Percentiles rank a stretch among this genome's conserved stretches.
phyloP scores from a whole-genome alignment of 1,139 yeast genomes.

The Taphrina confusa region DNA sequence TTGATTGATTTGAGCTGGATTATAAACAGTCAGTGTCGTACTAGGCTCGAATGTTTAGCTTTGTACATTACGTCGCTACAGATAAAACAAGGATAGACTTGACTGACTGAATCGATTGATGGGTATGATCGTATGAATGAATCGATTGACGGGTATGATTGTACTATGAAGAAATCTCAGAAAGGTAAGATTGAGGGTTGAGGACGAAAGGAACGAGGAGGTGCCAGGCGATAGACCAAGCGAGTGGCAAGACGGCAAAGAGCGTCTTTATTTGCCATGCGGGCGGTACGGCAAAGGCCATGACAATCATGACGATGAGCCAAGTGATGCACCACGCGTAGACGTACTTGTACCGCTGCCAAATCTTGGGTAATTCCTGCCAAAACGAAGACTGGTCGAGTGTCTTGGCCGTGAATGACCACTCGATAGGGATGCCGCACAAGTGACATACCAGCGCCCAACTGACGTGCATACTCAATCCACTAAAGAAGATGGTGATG shows the following conservation, averaged over 20 bases:
- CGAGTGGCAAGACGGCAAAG: constrained; percentile 31
- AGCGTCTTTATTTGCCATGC: constrained; percentile 5
- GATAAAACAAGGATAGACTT: no score
- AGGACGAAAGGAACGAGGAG: constrained; percentile 35
- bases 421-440: constrained; percentile 37
- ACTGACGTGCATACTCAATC: constrained; percentile 36
- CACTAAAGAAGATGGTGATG: constrained; percentile 37
- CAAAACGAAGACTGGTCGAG: constrained; percentile 36
- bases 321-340: no score
- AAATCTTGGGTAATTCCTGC: constrained; percentile 37
- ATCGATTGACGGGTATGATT: no score
- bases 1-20: no score
- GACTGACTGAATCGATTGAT: no score
- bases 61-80: no score
- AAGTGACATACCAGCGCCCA: constrained; percentile 36
- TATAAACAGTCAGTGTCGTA: no score
- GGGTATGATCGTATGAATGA: no score
- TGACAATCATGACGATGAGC: constrained; percentile 16
- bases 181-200: constrained; percentile 37
- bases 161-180: no score
- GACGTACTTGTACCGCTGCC: constrained; percentile 22
- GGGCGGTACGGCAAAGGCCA: constrained; percentile 10
- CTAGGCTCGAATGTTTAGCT: no score
- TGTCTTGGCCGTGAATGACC: constrained; percentile 39
- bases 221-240: constrained; percentile 36